Conservation (phyloP, 2,329 filamentous ascomycete species). For the Emmonsiellopsis sp. region DNA sequence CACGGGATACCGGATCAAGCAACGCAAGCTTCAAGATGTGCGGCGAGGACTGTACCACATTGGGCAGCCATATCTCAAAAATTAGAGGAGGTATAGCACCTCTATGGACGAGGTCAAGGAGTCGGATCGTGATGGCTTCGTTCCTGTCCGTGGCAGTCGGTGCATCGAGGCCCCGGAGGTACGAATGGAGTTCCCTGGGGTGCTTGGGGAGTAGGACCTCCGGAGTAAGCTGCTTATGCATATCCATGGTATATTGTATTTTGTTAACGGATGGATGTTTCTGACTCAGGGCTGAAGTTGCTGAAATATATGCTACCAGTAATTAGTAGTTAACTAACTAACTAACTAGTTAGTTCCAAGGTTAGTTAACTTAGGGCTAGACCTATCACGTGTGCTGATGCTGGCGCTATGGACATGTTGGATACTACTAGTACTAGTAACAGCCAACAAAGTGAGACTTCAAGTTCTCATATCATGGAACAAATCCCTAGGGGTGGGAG, state of each 20-base stretch:
- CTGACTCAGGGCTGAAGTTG: background rate
- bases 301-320: background rate
- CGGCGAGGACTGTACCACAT: background rate
- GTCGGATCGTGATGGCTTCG: background rate
- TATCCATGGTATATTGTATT: background rate
- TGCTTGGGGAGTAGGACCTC: background rate
- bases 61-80: background rate
- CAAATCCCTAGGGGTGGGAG: background rate
- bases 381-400: background rate
- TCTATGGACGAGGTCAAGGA: background rate
- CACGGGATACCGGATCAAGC: background rate
- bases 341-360: too few relatives aligned
- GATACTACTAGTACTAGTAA: background rate
- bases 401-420: background rate
- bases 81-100: conserved; percentile 1
- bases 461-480: background rate
- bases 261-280: background rate
- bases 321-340: too few relatives aligned
- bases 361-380: background rate
- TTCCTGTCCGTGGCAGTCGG: background rate
- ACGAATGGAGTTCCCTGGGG: background rate
- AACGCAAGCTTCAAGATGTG: background rate
- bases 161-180: background rate
- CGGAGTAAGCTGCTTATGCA: background rate
- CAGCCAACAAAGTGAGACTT: background rate